phyloP scores from a whole-genome alignment of 2,329 filamentous ascomycete genomes.

The Lasiodiplodia citricola region DNA sequence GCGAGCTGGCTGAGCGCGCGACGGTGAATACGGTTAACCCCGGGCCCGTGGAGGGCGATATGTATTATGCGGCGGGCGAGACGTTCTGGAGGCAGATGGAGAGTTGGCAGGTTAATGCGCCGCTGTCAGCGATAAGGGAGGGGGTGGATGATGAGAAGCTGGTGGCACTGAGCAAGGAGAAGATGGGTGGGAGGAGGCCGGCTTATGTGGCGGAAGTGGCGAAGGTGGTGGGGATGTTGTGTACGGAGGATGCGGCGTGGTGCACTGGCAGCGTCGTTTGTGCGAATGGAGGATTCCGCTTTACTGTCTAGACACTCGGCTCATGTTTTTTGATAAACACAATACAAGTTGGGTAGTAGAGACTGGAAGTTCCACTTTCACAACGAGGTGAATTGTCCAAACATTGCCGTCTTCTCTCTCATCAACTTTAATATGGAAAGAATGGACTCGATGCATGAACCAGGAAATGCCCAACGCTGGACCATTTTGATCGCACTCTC shows the following conservation, averaged over 20 bases:
- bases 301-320: conserved; percentile 39
- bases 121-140: conserved; percentile 65
- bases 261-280: conserved; percentile 80
- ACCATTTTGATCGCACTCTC: too few species aligned
- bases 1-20: conserved; percentile 65
- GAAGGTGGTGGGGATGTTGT: conserved; percentile 77
- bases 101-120: conserved; percentile 67
- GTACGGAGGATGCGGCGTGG: conserved; percentile 73
- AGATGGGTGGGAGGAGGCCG: conserved; percentile 55
- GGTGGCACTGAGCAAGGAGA: conserved; percentile 37
- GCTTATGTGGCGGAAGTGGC: conserved; percentile 75
- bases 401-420: too few species aligned
- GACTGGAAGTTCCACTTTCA: too few species aligned
- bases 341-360: too few species aligned
- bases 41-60: conserved; percentile 69
- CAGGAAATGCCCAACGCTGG: too few species aligned
- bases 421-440: too few species aligned
- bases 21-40: conserved; percentile 72
- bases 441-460: too few species aligned
- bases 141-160: conserved; percentile 67
- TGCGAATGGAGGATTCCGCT: conserved; percentile 78
- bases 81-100: conserved; percentile 65
- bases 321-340: too few species aligned
- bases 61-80: conserved; percentile 64
- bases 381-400: too few species aligned